Evolutionary conservation across 2,329 filamentous ascomycete species (phyloP).

Genomic region (Botrytis aclada): DNA sequence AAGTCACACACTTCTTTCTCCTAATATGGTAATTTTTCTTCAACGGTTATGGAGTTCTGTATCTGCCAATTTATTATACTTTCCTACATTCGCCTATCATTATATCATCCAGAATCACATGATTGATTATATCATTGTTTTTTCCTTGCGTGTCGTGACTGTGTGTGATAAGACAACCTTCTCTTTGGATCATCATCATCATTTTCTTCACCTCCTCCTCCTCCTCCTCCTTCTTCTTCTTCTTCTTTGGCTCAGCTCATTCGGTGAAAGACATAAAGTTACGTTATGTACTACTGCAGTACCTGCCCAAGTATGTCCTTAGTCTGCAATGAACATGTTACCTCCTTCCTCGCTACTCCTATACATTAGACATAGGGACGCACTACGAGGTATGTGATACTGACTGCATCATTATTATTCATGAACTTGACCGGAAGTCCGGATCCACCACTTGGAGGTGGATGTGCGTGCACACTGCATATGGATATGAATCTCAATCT

Average conservation of each 20-base stretch:
- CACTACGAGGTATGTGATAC: background rate
- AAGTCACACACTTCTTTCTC: background rate
- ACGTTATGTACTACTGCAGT: too few relatives aligned
- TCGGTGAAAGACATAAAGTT: background rate
- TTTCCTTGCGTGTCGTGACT: background rate
- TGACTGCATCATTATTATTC: background rate
- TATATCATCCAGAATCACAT: background rate
- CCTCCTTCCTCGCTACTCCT: background rate
- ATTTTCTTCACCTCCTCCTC: too few relatives aligned
- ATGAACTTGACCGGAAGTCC: background rate
- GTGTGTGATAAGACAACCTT: background rate
- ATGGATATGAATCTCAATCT: background rate
- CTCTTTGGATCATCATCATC: background rate
- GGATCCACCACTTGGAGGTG: background rate
- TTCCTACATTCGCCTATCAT: slow-evolving; percentile 10
- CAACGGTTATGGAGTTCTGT: background rate
- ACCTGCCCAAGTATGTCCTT: background rate
- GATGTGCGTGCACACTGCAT: background rate
- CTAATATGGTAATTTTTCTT: background rate
- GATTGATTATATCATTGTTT: background rate
- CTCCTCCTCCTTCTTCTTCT: too few relatives aligned
- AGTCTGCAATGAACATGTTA: background rate
- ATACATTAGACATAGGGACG: background rate
- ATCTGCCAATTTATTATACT: slow-evolving; percentile 4
- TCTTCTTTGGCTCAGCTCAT: background rate